Base-by-base conservation (phyloP, 345 rosid genomes). In the Salix suchowensis region DNA sequence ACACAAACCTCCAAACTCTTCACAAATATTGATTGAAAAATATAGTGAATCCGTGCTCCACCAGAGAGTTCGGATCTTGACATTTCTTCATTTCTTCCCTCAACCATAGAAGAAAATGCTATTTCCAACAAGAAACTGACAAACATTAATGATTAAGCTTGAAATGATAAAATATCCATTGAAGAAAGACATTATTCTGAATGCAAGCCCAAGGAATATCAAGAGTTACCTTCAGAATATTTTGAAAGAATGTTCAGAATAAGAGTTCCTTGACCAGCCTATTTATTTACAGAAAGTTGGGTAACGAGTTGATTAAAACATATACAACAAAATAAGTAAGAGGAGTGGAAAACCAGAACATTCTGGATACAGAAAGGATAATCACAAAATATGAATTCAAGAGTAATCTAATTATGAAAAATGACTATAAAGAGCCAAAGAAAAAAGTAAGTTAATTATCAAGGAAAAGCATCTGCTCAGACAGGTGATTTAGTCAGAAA, bases 191-290 rank as follows among this genome's bases (percentile, higher is more conserved):
- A 73, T 28, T 39, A 50, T 65, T 32, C 65, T 69, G 28, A 74
- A 70, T 70, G 65, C 60, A 23, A 73, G 28, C 24, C 76, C 61
- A 70, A 37, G 15, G 42, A 34, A 72, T 26, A 21, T 70, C 18
- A 19, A 39, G 30, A 68, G 52, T 76, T 86, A 94, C 99, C 99
- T 80, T 92, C 98, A 67, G 89, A 88, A 81, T 94, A 96, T 83
- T 91, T 94, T 9, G 99, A 94, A 75, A 94, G 92, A 81, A 96
- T 91, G 79, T 92, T 94, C 80, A 96, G 87, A 24, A 96, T 88
- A 80, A 96, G 90, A 76, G 99, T 95, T 70, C 99, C 98, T 83
- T 94, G 97, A 50, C 97, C 98, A 84, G 97, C 97, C 99, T 96
- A 74, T 44, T 62, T n/a, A 23, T 37, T 28, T 32, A 39, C 69